phyloP scores from a whole-genome alignment of 1,139 yeast species.

The Saccharomyces hybrid region DNA sequence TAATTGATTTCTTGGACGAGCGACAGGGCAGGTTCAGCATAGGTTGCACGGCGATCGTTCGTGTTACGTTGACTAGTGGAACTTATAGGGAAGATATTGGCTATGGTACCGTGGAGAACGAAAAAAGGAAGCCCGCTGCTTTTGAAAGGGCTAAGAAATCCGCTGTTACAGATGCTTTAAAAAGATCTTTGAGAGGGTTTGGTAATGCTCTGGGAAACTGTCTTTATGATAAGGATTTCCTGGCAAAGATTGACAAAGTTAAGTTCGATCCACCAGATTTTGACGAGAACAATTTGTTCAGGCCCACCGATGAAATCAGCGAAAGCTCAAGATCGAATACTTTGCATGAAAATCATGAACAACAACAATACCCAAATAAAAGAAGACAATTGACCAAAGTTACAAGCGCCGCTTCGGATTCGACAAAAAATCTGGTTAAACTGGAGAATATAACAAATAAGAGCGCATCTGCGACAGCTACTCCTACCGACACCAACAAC shows the following conservation, averaged over 20 bases:
- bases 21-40: slow-evolving; percentile 47
- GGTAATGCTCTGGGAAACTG: slow-evolving; percentile 80
- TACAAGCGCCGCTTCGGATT: neutral
- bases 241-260: slow-evolving; percentile 42
- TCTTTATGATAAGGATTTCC: slow-evolving; percentile 60
- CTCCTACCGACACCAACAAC: slow-evolving; percentile 12
- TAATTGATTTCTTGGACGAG: slow-evolving; percentile 67
- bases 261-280: slow-evolving; percentile 48
- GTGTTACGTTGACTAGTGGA: slow-evolving; percentile 68
- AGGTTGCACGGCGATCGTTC: slow-evolving; percentile 63
- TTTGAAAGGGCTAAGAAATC: slow-evolving; percentile 78
- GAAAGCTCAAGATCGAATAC: slow-evolving; percentile 29
- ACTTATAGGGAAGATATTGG: slow-evolving; percentile 77
- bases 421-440: slow-evolving; percentile 1
- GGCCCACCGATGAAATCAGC: slow-evolving; percentile 33
- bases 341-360: slow-evolving; percentile 11
- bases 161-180: slow-evolving; percentile 74
- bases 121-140: slow-evolving; percentile 61
- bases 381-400: slow-evolving; percentile 15
- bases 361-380: slow-evolving; percentile 9
- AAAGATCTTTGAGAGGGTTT: slow-evolving; percentile 67
- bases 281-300: slow-evolving; percentile 41
- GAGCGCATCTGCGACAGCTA: slow-evolving; percentile 1
- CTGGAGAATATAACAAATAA: slow-evolving; percentile 10
- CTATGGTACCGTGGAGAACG: slow-evolving; percentile 70